These are phyloP conservation scores for Quercus cerris DNA, from an alignment of 306 rosid species.

Conservation along the genomic window DNA sequence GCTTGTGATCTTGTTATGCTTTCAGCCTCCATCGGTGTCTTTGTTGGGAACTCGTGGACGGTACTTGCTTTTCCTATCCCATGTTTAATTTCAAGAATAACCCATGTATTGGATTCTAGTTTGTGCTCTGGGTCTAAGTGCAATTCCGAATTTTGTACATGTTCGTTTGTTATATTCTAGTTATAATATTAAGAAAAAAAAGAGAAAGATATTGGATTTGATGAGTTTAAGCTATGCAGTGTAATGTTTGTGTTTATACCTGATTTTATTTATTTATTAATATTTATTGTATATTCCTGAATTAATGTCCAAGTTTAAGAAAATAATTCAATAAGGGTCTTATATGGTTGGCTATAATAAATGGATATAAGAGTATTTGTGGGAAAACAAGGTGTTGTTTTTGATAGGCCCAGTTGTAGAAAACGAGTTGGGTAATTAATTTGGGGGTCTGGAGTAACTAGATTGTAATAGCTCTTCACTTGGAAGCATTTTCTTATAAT, in stretches of 20 bases:
- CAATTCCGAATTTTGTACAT: neutral
- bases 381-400: no score
- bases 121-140: neutral
- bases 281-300: neutral
- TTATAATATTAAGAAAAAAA: neutral
- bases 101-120: neutral
- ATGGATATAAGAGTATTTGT: no score
- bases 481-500: no score
- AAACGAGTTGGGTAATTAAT: no score
- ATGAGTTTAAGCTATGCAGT: neutral
- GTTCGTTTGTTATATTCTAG: neutral
- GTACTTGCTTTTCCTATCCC: conserved; percentile 9
- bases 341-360: no score
- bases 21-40: conserved; percentile 28
- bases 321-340: no score
- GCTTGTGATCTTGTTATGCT: neutral
- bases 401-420: no score
- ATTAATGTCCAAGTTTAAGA: neutral
- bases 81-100: neutral
- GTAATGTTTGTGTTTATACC: neutral
- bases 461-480: no score
- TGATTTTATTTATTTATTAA: neutral
- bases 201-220: neutral
- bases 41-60: conserved; percentile 42
- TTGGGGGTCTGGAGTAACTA: no score